phyloP scores from a whole-genome alignment of 768 basidiomycete genomes.

The Mycena latifolia region DNA sequence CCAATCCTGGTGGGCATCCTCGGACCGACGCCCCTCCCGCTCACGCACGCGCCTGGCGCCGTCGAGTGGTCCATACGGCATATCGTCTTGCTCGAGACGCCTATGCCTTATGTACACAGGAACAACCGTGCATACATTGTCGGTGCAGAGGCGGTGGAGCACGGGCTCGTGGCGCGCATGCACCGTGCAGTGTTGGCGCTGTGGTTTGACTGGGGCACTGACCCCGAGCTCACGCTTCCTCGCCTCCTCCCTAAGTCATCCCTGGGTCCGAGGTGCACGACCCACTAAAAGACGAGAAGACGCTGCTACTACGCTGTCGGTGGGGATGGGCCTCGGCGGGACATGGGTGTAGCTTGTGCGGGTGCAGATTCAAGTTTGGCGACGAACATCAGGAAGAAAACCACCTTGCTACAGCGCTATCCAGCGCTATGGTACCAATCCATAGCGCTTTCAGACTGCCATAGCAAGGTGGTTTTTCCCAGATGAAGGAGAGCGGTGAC shows the following conservation, averaged over 20 bases:
- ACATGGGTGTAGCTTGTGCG: not conserved
- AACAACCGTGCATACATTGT: too few relatives aligned
- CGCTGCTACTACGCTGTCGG: not conserved
- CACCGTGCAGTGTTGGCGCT: slow-evolving; percentile 45
- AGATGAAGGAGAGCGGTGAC: too few relatives aligned
- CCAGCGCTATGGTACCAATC: too few relatives aligned
- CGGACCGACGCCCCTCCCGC: slow-evolving; percentile 67
- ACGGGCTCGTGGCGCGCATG: slow-evolving; percentile 42
- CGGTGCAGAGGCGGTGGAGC: slow-evolving; percentile 50
- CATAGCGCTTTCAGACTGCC: too few relatives aligned
- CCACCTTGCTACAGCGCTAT: too few relatives aligned
- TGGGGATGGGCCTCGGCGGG: not conserved
- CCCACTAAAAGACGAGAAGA: not conserved
- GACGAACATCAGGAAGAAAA: too few relatives aligned
- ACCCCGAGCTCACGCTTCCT: slow-evolving; percentile 32
- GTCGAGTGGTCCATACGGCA: slow-evolving; percentile 75
- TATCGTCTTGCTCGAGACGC: slow-evolving; percentile 47
- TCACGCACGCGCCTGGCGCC: slow-evolving; percentile 73
- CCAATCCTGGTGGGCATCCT: slow-evolving; percentile 44
- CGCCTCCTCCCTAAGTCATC: slow-evolving; percentile 41
- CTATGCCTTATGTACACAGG: too few relatives aligned
- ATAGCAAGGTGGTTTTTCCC: too few relatives aligned
- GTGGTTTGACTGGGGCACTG: slow-evolving; percentile 48
- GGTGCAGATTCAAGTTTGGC: too few relatives aligned
- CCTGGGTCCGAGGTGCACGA: not conserved